A percentile compares a stretch with the other conserved stretches of the same genome.
phyloP scores from a whole-genome alignment of 1,284 basidiomycete genomes.

The Trichosporon inkin region DNA sequence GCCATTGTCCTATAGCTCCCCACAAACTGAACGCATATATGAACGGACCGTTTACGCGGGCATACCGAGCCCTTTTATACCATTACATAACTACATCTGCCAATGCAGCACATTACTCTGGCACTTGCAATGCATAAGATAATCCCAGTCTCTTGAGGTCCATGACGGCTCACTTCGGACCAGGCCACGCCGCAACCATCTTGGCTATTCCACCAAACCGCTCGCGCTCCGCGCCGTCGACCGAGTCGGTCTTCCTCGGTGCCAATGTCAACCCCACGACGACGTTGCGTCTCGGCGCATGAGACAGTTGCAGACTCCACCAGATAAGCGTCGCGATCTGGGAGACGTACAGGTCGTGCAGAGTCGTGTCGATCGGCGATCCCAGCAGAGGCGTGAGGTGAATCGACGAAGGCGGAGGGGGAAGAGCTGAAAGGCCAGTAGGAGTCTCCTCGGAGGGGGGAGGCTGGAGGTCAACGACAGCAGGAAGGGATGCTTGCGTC shows the following conservation, averaged over 20 bases:
- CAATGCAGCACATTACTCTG: not conserved
- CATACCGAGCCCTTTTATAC: not conserved
- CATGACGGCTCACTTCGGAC: conserved; percentile 19
- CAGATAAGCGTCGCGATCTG: conserved; percentile 83
- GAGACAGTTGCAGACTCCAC: conserved; percentile 55
- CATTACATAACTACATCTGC: not conserved
- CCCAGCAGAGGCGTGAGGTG: conserved; percentile 74
- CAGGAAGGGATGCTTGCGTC: conserved; percentile 77
- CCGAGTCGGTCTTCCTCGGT: conserved; percentile 53
- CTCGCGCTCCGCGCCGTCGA: conserved; percentile 53
- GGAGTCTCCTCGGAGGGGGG: conserved; percentile 55
- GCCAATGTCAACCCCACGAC: conserved; percentile 42
- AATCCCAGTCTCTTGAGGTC: not conserved
- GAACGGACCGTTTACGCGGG: conserved; percentile 16
- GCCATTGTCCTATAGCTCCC: conserved; percentile 8
- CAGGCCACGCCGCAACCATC: conserved; percentile 56
- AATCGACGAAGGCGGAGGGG: conserved; percentile 67
- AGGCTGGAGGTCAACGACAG: conserved; percentile 63
- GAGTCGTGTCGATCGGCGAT: conserved; percentile 57
- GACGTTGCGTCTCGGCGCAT: conserved; percentile 31
- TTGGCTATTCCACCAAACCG: conserved; percentile 66
- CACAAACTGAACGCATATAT: conserved; percentile 15
- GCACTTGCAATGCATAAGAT: not conserved
- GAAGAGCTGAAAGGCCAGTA: conserved; percentile 59
- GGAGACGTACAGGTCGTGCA: conserved; percentile 75